Conservation (phyloP, 2,329 filamentous ascomycete species). For the Ascochyta koolunga region DNA sequence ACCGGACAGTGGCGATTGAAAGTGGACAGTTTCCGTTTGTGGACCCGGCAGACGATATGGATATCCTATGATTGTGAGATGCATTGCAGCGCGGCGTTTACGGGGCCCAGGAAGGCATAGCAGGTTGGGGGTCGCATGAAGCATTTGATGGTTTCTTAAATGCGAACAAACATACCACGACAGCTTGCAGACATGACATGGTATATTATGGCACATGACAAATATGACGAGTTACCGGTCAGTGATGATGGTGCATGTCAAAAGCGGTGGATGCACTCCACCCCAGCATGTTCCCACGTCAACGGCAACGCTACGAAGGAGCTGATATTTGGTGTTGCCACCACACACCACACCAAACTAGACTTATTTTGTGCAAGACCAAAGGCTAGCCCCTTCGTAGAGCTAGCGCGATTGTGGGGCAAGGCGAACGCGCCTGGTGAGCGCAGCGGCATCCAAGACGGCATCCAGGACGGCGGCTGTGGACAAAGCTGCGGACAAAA, state of each 20-base stretch:
- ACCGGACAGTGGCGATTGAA: constrained; percentile 85
- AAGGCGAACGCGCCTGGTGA: constrained; percentile 11
- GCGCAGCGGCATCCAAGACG: background rate
- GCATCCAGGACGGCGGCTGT: background rate
- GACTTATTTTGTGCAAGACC: no score
- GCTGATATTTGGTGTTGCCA: no score
- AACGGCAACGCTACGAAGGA: background rate
- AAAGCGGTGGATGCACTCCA: background rate
- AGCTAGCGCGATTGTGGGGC: constrained; percentile 3
- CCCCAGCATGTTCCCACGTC: background rate
- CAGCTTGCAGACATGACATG: background rate
- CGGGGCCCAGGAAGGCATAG: background rate
- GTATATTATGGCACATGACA: no score
- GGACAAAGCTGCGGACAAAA: background rate
- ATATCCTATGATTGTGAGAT: constrained; percentile 39
- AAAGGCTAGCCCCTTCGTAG: no score
- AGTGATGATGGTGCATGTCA: no score
- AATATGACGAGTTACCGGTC: no score
- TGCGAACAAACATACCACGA: background rate
- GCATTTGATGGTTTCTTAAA: constrained; percentile 1
- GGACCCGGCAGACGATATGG: constrained; percentile 44
- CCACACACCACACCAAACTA: no score
- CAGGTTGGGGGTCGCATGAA: background rate
- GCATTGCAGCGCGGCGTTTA: constrained; percentile 33
- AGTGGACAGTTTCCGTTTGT: constrained; percentile 86